Evolutionary conservation across 768 basidiomycete species (phyloP), one percentile per base, ranked within the genome.

Genomic region (Tricholomella constricta): DNA sequence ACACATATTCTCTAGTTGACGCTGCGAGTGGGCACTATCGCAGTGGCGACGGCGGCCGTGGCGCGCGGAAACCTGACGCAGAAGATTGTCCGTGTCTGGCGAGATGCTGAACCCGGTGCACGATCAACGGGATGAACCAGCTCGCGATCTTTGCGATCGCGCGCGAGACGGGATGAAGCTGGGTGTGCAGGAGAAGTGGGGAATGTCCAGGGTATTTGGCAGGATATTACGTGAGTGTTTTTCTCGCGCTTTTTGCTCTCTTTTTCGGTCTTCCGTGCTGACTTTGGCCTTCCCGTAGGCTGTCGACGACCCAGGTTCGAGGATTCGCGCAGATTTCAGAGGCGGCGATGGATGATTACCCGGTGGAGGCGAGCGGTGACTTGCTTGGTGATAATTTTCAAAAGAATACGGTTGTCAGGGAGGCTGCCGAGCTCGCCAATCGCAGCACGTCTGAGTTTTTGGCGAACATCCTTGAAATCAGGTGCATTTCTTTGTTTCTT

Each of bases 291-390:
- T 25, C 17, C 38, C 44, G 10, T 60, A 95, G 94, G 14, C 81
- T 93, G 63, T 94, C 94, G 49, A 95, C 94, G n/a, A 94, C 94
- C 0, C 94, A 96, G 85, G 97, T 99, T 43, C 88, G 97, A 69
- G 97, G 96, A 4, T 99, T 99, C 64, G 97, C 95, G 2, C 97
- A 98, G 70, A 98, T 98, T 62, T 95, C 93, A 1, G 96, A 95
- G 0, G 96, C 97, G 0, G 97, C 97, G 12, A 98, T 95, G 79
- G 97, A 98, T 63, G 96, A 97, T 55, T 97, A 98, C 76, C 98
- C 97, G 23, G 97, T 99, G 64, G 96, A 98, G 64, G 97, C 97
- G 1, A 88, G 85, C 56, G 97, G 97, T 45, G 97, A 99, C 72
- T 98, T 98, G 97, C 80, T 99, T 72, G 80, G 97, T 22, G 95